A percentile compares a stretch with the other conserved stretches of the same genome.
These are phyloP conservation scores for Cercospora zeae-maydis DNA, from an alignment of 2,329 filamentous ascomycete species.

Conservation along the genomic window DNA sequence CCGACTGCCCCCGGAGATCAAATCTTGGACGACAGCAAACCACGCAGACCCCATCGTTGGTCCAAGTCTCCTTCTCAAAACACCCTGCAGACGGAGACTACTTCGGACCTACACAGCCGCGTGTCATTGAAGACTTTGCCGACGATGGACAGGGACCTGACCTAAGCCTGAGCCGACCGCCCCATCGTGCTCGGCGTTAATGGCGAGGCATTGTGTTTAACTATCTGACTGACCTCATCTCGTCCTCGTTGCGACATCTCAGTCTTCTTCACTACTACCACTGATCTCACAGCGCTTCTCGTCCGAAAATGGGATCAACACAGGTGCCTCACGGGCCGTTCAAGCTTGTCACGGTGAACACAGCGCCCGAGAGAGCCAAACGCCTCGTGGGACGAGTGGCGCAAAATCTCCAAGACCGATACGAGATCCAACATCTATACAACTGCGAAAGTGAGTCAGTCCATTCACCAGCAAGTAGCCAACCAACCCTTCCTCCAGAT, in stretches of 20 bases:
- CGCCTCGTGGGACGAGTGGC: conserved; percentile 59
- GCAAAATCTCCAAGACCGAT: conserved; percentile 59
- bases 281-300: background rate
- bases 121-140: background rate
- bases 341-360: conserved; percentile 65
- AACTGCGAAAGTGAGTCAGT: conserved; percentile 58
- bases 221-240: background rate
- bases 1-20: background rate
- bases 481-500: background rate
- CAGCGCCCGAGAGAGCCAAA: conserved; percentile 62
- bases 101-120: background rate
- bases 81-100: background rate
- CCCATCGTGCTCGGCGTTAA: background rate
- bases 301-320: background rate
- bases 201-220: background rate
- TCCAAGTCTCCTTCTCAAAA: background rate
- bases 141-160: background rate
- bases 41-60: background rate
- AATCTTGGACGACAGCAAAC: background rate
- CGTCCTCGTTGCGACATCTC: background rate
- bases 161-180: background rate
- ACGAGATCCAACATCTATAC: conserved; percentile 59
- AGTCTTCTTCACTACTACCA: background rate
- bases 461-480: background rate
- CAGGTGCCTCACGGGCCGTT: conserved; percentile 49